Conservation (phyloP, 1,139 yeast species). For the Taphrina confusa region DNA sequence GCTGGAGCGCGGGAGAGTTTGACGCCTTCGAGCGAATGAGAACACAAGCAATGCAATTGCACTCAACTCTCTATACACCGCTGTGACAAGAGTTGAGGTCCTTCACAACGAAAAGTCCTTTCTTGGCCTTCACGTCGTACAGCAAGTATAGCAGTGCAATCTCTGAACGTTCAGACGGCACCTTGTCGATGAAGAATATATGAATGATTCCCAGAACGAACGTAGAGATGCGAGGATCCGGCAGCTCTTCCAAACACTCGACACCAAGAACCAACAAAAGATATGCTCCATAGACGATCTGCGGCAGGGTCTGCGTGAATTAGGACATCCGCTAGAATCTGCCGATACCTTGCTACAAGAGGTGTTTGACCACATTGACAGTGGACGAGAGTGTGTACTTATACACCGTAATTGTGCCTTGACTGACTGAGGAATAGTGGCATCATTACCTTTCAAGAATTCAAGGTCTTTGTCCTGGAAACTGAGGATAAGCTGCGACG, state of each 20-base stretch:
- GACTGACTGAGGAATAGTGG: neutral
- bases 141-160: neutral
- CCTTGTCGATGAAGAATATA: constrained; percentile 1
- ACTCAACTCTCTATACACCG: no score
- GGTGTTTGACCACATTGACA: constrained; percentile 58
- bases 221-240: constrained; percentile 48
- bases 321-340: constrained; percentile 56
- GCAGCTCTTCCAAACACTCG: constrained; percentile 41
- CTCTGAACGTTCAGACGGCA: neutral
- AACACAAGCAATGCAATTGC: no score
- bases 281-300: constrained; percentile 41
- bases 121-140: no score
- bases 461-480: constrained; percentile 58
- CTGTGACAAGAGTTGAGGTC: no score
- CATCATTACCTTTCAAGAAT: constrained; percentile 55
- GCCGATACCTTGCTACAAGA: constrained; percentile 61
- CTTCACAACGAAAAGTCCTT: no score
- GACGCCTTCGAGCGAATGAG: neutral
- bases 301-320: constrained; percentile 40
- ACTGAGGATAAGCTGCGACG: constrained; percentile 70
- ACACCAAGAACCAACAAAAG: constrained; percentile 40
- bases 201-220: constrained; percentile 18
- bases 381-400: constrained; percentile 59
- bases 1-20: neutral
- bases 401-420: no score